phyloP scores from a whole-genome alignment of 2,329 filamentous ascomycete genomes.

The Apiospora saccharicola region DNA sequence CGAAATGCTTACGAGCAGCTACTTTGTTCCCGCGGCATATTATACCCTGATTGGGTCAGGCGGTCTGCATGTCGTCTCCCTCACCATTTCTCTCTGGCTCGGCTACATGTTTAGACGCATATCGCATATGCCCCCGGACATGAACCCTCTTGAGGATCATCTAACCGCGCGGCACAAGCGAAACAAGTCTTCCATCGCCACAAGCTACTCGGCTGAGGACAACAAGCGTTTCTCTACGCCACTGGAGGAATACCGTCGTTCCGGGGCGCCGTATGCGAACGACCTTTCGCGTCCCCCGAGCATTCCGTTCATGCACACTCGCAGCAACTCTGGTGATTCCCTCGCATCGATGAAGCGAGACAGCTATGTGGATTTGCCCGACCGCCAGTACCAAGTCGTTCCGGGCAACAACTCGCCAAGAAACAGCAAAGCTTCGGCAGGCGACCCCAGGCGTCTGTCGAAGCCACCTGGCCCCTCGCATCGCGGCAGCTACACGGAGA shows the following conservation, averaged over 20 bases:
- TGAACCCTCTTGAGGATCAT: conserved; percentile 92
- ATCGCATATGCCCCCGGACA: conserved; percentile 82
- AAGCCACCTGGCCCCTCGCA: conserved; percentile 41
- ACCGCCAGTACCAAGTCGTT: conserved; percentile 61
- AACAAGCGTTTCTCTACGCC: conserved; percentile 65
- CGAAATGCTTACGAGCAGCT: conserved; percentile 57
- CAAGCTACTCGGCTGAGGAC: conserved; percentile 48
- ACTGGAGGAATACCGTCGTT: conserved; percentile 51
- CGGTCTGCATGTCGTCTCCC: conserved; percentile 73
- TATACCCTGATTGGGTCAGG: conserved; percentile 70
- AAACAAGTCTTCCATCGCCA: conserved; percentile 68
- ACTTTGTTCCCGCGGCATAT: conserved; percentile 72
- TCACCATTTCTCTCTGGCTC: conserved; percentile 77
- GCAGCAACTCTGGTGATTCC: conserved; percentile 68
- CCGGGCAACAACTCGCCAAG: conserved; percentile 53
- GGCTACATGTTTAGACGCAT: conserved; percentile 84
- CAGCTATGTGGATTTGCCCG: conserved; percentile 62
- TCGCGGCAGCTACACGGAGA: conserved; percentile 57
- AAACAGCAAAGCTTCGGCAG: conserved; percentile 49
- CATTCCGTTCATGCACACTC: conserved; percentile 83
- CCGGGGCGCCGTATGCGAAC: conserved; percentile 53
- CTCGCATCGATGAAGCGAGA: conserved; percentile 58
- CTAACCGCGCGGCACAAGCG: conserved; percentile 85
- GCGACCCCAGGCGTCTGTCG: conserved; percentile 57
- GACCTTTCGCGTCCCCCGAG: conserved; percentile 56